A percentile compares a stretch with the other conserved stretches of the same genome.
Conservation (phyloP, 225 moss, liverwort and hornwort species). For the Rhytidiadelphus loreus region DNA sequence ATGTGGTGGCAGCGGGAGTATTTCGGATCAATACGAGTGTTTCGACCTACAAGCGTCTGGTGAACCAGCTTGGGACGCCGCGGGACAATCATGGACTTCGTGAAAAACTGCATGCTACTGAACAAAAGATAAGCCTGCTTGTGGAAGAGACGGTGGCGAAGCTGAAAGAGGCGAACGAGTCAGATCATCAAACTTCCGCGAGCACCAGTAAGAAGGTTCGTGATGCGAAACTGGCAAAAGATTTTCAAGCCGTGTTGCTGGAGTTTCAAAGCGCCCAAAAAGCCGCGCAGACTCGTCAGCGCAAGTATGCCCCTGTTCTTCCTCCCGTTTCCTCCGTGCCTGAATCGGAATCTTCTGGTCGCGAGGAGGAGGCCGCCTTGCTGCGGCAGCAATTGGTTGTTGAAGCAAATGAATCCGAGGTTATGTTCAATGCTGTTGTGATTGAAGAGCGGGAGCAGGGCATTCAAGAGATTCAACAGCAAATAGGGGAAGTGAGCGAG, state of each 20-base stretch:
- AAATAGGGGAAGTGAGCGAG: slow-evolving; percentile 94
- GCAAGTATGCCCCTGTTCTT: slow-evolving; percentile 57
- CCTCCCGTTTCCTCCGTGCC: slow-evolving; percentile 41
- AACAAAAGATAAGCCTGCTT: slow-evolving; percentile 41
- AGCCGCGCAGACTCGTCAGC: slow-evolving; percentile 71
- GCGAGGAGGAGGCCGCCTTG: slow-evolving; percentile 7
- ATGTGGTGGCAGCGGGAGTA: slow-evolving; percentile 39
- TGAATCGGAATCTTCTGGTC: slow-evolving; percentile 10
- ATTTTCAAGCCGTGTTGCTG: slow-evolving; percentile 80
- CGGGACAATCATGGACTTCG: slow-evolving; percentile 33
- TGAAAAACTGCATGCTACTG: slow-evolving; percentile 36
- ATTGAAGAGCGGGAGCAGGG: slow-evolving; percentile 96
- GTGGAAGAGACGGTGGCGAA: slow-evolving; percentile 48
- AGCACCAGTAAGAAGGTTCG: slow-evolving; percentile 75
- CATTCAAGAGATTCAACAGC: slow-evolving; percentile 92
- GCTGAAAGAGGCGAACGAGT: slow-evolving; percentile 40
- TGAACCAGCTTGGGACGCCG: slow-evolving; percentile 36
- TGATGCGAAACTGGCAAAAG: slow-evolving; percentile 93
- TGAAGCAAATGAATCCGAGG: slow-evolving; percentile 30
- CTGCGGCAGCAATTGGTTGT: slow-evolving; percentile 10
- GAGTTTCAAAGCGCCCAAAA: slow-evolving; percentile 89
- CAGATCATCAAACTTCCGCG: slow-evolving; percentile 24
- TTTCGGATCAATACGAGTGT: slow-evolving; percentile 47
- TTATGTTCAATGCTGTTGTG: slow-evolving; percentile 51
- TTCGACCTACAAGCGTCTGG: slow-evolving; percentile 34